Evolutionary conservation across 805 yeast genomes (phyloP).

Genomic region (Saccharomycopsis fermentans): DNA sequence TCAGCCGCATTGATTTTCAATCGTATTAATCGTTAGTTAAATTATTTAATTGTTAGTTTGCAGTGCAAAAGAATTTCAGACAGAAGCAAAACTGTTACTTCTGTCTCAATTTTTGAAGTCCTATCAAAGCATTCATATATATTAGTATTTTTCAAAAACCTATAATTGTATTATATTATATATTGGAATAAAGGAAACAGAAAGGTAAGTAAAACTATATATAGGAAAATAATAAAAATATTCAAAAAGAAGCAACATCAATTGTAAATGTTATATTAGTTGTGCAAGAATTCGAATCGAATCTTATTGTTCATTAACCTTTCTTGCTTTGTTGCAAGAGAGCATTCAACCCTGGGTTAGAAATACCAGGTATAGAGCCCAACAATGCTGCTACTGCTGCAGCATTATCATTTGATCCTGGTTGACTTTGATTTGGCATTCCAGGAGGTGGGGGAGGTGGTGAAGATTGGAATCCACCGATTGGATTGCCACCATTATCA

Average conservation of each 20-base stretch:
- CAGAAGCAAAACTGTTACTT: too few relatives aligned
- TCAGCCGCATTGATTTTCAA: too few relatives aligned
- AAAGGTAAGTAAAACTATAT: neutral
- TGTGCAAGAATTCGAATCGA: neutral
- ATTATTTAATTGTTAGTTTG: too few relatives aligned
- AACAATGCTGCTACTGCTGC: constrained; percentile 18
- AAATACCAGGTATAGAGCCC: constrained; percentile 15
- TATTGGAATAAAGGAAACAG: neutral
- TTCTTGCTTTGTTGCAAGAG: constrained; percentile 8
- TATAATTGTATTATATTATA: neutral
- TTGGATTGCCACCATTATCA: neutral
- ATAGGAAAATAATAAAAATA: neutral
- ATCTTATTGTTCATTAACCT: neutral
- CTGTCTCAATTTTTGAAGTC: too few relatives aligned
- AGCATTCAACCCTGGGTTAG: constrained; percentile 9
- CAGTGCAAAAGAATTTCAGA: too few relatives aligned
- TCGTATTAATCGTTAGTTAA: too few relatives aligned
- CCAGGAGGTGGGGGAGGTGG: constrained; percentile 3
- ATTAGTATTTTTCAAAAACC: neutral
- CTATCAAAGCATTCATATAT: too few relatives aligned
- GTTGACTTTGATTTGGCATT: neutral
- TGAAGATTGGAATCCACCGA: neutral
- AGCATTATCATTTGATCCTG: constrained; percentile 1
- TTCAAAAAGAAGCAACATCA: neutral
- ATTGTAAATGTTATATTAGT: neutral